Evolutionary conservation across 2,329 filamentous ascomycete genomes (phyloP).

Genomic region (Paecilomyces sp.): DNA sequence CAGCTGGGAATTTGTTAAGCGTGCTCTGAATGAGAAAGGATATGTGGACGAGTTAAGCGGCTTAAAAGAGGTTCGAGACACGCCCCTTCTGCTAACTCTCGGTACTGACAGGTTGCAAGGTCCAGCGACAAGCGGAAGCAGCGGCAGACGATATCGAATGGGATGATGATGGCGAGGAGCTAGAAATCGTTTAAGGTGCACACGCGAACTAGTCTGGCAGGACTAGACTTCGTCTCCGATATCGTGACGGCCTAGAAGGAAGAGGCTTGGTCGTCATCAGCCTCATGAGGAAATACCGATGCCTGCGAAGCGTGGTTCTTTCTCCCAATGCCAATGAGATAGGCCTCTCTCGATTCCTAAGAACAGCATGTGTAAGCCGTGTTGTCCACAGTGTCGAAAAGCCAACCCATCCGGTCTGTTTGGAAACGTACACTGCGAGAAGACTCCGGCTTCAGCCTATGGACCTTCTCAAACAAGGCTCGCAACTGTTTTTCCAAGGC

Average conservation of each 20-base stretch:
- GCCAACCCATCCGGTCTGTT: conserved; percentile 2
- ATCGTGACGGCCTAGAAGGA: not conserved
- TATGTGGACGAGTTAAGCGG: conserved; percentile 59
- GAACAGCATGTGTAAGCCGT: not conserved
- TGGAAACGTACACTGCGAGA: conserved; percentile 65
- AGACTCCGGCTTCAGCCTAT: conserved; percentile 83
- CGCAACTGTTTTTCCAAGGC: conserved; percentile 66
- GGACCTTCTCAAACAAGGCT: conserved; percentile 70
- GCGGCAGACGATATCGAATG: conserved; percentile 38
- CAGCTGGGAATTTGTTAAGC: conserved; percentile 55
- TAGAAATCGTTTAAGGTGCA: conserved; percentile 24
- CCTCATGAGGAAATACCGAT: conserved; percentile 29
- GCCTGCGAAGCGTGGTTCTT: conserved; percentile 47
- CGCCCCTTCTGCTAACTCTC: not conserved
- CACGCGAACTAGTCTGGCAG: not conserved
- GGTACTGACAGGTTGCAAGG: conserved; percentile 23
- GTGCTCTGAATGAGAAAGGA: conserved; percentile 53
- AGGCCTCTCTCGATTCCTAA: conserved; percentile 77
- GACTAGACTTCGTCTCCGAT: not conserved
- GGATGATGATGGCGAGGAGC: conserved; percentile 34
- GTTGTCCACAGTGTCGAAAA: not conserved
- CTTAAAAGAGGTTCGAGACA: conserved; percentile 45
- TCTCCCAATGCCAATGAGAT: conserved; percentile 71
- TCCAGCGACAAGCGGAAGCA: conserved; percentile 40
- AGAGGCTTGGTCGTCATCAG: not conserved